Evolutionary conservation across 192 early-diverging fungal species (phyloP).

Genomic region (Chytriomyces hyalinus): DNA sequence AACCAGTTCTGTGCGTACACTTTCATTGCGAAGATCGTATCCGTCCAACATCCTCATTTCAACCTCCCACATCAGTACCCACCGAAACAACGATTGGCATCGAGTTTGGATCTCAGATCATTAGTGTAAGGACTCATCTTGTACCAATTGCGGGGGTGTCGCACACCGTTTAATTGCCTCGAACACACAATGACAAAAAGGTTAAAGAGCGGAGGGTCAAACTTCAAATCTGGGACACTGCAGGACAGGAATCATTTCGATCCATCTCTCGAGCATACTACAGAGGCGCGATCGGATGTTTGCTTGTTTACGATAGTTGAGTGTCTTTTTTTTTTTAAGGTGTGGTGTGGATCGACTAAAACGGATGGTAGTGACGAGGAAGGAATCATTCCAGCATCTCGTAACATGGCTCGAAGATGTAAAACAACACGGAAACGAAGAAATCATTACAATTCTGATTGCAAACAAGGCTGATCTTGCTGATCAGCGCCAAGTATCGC

Average conservation of each 20-base stretch:
- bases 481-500: constrained; percentile 75
- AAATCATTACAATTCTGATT: constrained; percentile 87
- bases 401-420: constrained; percentile 85
- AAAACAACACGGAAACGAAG: constrained; percentile 84
- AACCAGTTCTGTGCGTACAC: constrained; percentile 35
- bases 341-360: not conserved
- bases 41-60: not conserved
- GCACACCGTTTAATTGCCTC: no score
- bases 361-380: constrained; percentile 31
- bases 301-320: constrained; percentile 49
- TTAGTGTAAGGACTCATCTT: constrained; percentile 22
- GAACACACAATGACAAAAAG: constrained; percentile 21
- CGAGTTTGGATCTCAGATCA: constrained; percentile 47
- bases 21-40: not conserved
- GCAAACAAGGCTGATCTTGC: constrained; percentile 94
- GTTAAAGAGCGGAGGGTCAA: constrained; percentile 83
- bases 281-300: constrained; percentile 42
- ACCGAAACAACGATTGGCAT: constrained; percentile 53
- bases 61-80: constrained; percentile 19
- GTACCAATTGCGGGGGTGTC: no score
- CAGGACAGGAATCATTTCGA: constrained; percentile 52
- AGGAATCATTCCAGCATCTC: constrained; percentile 79
- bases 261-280: constrained; percentile 56
- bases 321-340: not conserved
- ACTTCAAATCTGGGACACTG: constrained; percentile 96